Percentiles rank a stretch among this genome's conserved stretches.
Conservation (phyloP, 2,329 filamentous ascomycete species). For the Akanthomyces lecanii region DNA sequence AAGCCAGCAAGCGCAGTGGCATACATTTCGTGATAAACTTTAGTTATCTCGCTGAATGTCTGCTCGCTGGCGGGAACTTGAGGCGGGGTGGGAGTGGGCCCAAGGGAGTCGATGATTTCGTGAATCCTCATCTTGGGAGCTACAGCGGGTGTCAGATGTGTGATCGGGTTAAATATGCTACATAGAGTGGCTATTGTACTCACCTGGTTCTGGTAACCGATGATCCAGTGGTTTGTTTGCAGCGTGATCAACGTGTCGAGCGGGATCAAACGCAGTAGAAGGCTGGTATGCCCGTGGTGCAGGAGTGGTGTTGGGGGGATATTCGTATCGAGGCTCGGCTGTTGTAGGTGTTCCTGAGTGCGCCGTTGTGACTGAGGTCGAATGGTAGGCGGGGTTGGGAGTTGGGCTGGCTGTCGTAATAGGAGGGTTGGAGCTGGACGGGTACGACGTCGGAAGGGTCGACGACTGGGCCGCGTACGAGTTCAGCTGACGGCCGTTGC, state of each 20-base stretch:
- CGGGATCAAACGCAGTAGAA: conserved; percentile 3
- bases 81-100: conserved; percentile 54
- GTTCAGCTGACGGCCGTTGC: conserved; percentile 29
- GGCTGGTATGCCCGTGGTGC: conserved; percentile 6
- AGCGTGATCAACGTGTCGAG: not conserved
- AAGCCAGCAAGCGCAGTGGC: conserved; percentile 69
- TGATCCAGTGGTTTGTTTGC: not conserved
- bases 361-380: conserved; percentile 31
- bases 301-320: not conserved
- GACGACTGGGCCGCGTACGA: conserved; percentile 45
- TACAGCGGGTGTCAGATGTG: conserved; percentile 30
- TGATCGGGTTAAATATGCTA: conserved; percentile 16
- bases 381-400: conserved; percentile 27
- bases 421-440: conserved; percentile 25
- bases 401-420: conserved; percentile 30
- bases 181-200: conserved; percentile 10
- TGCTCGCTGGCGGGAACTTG: conserved; percentile 48
- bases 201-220: conserved; percentile 1
- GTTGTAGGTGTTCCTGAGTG: conserved; percentile 31
- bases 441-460: conserved; percentile 42
- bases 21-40: conserved; percentile 72
- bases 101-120: conserved; percentile 63
- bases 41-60: conserved; percentile 61
- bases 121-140: conserved; percentile 67
- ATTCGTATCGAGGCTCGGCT: conserved; percentile 46